Percentiles rank a stretch among this genome's conserved stretches.
These are phyloP conservation scores for Arthrinium phaeospermum DNA, from an alignment of 2,329 filamentous ascomycete species.

Conservation along the genomic window DNA sequence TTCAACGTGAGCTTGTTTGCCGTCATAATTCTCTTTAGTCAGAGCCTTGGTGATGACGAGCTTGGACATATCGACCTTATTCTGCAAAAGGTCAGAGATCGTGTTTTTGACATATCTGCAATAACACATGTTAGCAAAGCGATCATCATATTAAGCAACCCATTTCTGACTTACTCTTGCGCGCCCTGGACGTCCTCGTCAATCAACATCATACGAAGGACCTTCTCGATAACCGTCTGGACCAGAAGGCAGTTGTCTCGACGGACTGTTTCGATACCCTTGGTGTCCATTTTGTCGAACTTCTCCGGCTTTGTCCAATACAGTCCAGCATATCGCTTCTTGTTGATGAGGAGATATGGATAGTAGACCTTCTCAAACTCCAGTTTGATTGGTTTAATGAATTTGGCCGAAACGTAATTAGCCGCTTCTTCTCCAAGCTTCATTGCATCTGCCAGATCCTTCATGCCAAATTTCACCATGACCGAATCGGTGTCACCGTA, in stretches of 20 bases:
- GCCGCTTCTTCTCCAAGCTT: constrained; percentile 93
- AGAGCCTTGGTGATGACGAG: constrained; percentile 98
- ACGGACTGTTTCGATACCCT: constrained; percentile 97
- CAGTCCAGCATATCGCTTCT: constrained; percentile 97
- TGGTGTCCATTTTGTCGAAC: constrained; percentile 99
- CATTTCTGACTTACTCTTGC: constrained; percentile 74
- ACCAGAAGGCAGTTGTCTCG: constrained; percentile 96
- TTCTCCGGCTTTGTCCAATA: constrained; percentile 96
- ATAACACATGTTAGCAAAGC: constrained; percentile 41
- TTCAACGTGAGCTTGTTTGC: constrained; percentile 95
- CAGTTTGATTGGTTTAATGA: constrained; percentile 95
- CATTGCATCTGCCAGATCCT: constrained; percentile 88
- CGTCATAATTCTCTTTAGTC: constrained; percentile 86
- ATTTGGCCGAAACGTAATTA: constrained; percentile 86
- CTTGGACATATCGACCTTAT: constrained; percentile 99
- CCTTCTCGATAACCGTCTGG: constrained; percentile 96
- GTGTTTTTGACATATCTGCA: constrained; percentile 91
- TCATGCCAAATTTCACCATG: constrained; percentile 98
- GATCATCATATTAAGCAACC: constrained; percentile 25
- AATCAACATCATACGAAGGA: constrained; percentile 92
- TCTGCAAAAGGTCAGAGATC: constrained; percentile 93
- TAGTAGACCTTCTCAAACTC: constrained; percentile 99
- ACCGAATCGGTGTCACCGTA: constrained; percentile 99
- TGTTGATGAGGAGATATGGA: constrained; percentile 98
- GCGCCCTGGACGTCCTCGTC: constrained; percentile 89